Percentiles rank a stretch among this genome's conserved stretches.
Evolutionary conservation across 2,329 filamentous ascomycete genomes (phyloP).

Genomic region (Cladophialophora yegresii): DNA sequence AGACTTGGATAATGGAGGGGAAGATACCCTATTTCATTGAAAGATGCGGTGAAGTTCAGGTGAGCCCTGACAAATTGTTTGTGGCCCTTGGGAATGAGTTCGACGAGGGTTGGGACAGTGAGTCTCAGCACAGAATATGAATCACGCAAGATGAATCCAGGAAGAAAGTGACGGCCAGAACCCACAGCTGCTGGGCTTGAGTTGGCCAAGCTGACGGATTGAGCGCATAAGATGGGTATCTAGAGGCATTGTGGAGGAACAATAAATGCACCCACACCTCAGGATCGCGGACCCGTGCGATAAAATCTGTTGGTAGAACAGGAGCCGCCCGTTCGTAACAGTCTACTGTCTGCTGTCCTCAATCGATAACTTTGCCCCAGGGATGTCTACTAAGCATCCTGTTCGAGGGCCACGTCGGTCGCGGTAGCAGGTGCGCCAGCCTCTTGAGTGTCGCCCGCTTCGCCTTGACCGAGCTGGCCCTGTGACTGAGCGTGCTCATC

Average conservation of each 20-base stretch:
- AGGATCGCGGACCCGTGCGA: background rate
- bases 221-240: slow-evolving; percentile 3
- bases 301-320: background rate
- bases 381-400: slow-evolving; percentile 29
- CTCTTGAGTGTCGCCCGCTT: slow-evolving; percentile 10
- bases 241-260: slow-evolving; percentile 3
- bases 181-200: background rate
- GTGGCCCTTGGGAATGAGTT: background rate
- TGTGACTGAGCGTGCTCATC: slow-evolving; percentile 6
- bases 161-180: background rate
- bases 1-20: background rate
- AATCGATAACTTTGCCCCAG: background rate
- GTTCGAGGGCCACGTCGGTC: slow-evolving; percentile 35
- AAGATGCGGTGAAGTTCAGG: slow-evolving; percentile 2
- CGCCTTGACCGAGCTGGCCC: slow-evolving; percentile 9
- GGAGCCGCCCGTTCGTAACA: slow-evolving; percentile 1
- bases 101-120: background rate
- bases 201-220: background rate
- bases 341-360: slow-evolving; percentile 2
- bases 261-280: slow-evolving; percentile 2
- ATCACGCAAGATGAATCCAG: background rate
- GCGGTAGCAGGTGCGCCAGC: slow-evolving; percentile 24
- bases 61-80: slow-evolving; percentile 6
- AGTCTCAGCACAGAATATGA: background rate
- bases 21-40: background rate